Evolutionary conservation across 805 yeast genomes (phyloP).

Genomic region (Saccharomycopsis javanensis): DNA sequence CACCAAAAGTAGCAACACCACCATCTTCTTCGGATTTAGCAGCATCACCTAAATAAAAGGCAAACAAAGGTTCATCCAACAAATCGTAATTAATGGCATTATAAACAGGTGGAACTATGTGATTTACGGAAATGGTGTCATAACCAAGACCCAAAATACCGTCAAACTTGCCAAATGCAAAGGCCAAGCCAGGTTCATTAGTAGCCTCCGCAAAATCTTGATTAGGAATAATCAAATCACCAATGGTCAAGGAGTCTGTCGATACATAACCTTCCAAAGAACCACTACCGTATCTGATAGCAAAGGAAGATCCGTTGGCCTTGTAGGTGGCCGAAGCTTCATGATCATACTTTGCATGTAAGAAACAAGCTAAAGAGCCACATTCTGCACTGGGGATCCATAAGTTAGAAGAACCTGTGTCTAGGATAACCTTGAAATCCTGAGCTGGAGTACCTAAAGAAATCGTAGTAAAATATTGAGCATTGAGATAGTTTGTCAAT

Average conservation of each 20-base stretch:
- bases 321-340: constrained; percentile 72
- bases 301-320: constrained; percentile 77
- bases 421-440: constrained; percentile 84
- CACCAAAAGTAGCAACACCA: constrained; percentile 94
- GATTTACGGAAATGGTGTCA: constrained; percentile 80
- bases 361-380: constrained; percentile 87
- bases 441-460: constrained; percentile 90
- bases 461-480: constrained; percentile 92
- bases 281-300: constrained; percentile 89
- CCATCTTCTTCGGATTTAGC: constrained; percentile 59
- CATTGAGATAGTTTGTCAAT: constrained; percentile 85
- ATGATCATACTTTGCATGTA: constrained; percentile 87
- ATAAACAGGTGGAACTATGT: constrained; percentile 88
- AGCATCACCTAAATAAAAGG: constrained; percentile 82
- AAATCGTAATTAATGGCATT: constrained; percentile 76
- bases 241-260: constrained; percentile 71
- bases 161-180: constrained; percentile 97
- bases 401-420: constrained; percentile 93
- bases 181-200: constrained; percentile 92
- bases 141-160: constrained; percentile 95
- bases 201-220: constrained; percentile 98
- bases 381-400: constrained; percentile 94
- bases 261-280: constrained; percentile 87
- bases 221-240: constrained; percentile 72
- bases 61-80: constrained; percentile 75